Evolutionary conservation across 495 filamentous ascomycete species (phyloP).

Genomic region (Opeltia flavorubescens): DNA sequence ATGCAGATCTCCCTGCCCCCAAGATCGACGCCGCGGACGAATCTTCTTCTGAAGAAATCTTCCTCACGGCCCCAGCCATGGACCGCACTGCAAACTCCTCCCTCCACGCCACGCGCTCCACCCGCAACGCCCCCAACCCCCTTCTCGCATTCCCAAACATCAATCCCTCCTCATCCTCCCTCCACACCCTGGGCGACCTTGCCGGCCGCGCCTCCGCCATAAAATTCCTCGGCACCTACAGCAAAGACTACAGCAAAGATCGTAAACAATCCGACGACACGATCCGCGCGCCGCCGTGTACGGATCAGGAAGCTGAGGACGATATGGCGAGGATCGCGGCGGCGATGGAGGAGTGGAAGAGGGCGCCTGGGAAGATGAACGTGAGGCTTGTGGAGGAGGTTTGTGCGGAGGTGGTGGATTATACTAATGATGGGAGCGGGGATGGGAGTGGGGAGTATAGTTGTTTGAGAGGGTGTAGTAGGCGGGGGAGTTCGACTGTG

Average conservation of each 20-base stretch:
- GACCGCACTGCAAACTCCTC: conserved; percentile 46
- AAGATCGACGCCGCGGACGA: conserved; percentile 30
- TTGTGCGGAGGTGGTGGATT: neutral
- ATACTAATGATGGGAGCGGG: conserved; percentile 3
- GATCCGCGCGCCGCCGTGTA: conserved; percentile 10
- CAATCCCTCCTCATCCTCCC: conserved; percentile 3
- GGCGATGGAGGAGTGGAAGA: conserved; percentile 13
- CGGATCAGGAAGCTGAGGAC: conserved; percentile 11
- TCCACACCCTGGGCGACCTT: conserved; percentile 9
- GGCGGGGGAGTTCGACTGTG: neutral
- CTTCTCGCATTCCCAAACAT: too few relatives aligned
- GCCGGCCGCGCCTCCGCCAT: conserved; percentile 12
- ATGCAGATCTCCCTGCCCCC: conserved; percentile 36
- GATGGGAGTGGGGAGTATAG: too few relatives aligned
- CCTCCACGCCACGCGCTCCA: conserved; percentile 58
- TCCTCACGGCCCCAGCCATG: conserved; percentile 47
- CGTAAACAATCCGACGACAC: conserved; percentile 10
- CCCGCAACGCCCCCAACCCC: too few relatives aligned
- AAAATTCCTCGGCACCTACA: conserved; percentile 5
- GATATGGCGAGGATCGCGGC: conserved; percentile 13
- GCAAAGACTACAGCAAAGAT: conserved; percentile 9
- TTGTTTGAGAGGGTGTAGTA: neutral
- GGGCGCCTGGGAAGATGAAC: conserved; percentile 1
- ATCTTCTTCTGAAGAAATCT: conserved; percentile 24
- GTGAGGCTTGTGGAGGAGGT: conserved; percentile 1